A percentile compares a stretch with the other conserved stretches of the same genome.
Evolutionary conservation across 768 basidiomycete species (phyloP).

Genomic region (Chlorophyllum brunneum): DNA sequence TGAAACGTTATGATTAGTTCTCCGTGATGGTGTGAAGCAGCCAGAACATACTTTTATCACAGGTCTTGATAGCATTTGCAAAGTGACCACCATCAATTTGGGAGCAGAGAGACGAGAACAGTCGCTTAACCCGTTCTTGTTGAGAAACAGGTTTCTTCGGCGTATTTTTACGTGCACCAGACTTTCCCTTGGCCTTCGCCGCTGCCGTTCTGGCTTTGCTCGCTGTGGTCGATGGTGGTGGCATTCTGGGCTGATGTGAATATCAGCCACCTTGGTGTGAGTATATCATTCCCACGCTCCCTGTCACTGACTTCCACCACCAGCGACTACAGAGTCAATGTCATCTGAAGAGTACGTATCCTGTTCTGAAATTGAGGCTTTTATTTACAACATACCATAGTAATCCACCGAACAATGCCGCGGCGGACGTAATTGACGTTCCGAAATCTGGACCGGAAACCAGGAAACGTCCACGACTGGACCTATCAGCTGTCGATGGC

Average conservation of each 20-base stretch:
- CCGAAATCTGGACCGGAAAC: slow-evolving; percentile 41
- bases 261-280: background rate
- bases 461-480: slow-evolving; percentile 72
- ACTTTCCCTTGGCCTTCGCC: slow-evolving; percentile 16
- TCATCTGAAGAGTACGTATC: slow-evolving; percentile 49
- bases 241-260: slow-evolving; percentile 17
- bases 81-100: slow-evolving; percentile 92
- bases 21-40: slow-evolving; percentile 8
- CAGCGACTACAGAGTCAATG: slow-evolving; percentile 30
- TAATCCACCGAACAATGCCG: slow-evolving; percentile 25
- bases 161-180: slow-evolving; percentile 19
- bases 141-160: slow-evolving; percentile 30
- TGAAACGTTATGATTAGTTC: slow-evolving; percentile 23
- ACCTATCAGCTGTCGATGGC: slow-evolving; percentile 46
- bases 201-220: slow-evolving; percentile 8
- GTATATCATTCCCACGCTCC: slow-evolving; percentile 30
- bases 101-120: slow-evolving; percentile 77
- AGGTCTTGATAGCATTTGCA: slow-evolving; percentile 83
- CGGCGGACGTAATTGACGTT: slow-evolving; percentile 25
- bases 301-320: slow-evolving; percentile 21
- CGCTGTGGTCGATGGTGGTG: slow-evolving; percentile 14
- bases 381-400: slow-evolving; percentile 16
- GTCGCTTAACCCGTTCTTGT: slow-evolving; percentile 43
- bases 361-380: background rate
- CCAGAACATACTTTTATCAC: slow-evolving; percentile 73